Evolutionary conservation across 257 asterid species (phyloP).

Genomic region (Solanum sitiens): DNA sequence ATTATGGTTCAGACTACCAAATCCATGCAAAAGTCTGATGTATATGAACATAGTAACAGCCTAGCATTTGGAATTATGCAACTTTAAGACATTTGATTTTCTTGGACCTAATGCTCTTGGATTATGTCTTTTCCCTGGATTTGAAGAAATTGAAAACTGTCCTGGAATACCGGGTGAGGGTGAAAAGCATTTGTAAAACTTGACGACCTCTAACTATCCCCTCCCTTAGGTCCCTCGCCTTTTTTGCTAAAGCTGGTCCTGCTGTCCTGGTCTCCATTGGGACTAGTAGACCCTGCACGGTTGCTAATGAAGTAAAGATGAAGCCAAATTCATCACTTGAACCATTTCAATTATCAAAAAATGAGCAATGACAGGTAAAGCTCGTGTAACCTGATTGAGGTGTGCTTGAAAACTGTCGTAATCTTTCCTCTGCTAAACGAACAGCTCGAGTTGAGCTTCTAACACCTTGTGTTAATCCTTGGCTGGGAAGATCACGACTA

Average conservation of each 20-base stretch:
- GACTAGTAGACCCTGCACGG: constrained; percentile 40
- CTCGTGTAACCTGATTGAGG: constrained; percentile 45
- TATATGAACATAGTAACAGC: not conserved
- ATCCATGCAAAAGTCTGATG: not conserved
- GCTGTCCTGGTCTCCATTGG: constrained; percentile 26
- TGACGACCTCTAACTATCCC: constrained; percentile 67
- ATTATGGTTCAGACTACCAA: not conserved
- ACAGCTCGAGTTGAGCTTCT: constrained; percentile 75
- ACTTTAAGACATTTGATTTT: not conserved
- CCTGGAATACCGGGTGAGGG: constrained; percentile 40
- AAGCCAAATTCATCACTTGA: constrained; percentile 28
- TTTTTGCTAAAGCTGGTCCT: constrained; percentile 55
- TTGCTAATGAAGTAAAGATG: constrained; percentile 68
- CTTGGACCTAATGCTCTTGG: not conserved
- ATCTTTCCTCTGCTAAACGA: constrained; percentile 67
- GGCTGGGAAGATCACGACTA: constrained; percentile 25
- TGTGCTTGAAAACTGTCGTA: constrained; percentile 49
- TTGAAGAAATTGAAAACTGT: constrained; percentile 31
- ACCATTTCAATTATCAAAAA: not conserved
- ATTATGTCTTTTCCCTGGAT: constrained; percentile 41
- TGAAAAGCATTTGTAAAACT: constrained; percentile 43
- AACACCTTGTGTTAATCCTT: constrained; percentile 75
- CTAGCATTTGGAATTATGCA: not conserved
- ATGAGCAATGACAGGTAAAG: not conserved
- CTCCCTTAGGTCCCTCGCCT: constrained; percentile 46